Conservation (phyloP, 306 rosid species). For the Inga oerstediana region DNA sequence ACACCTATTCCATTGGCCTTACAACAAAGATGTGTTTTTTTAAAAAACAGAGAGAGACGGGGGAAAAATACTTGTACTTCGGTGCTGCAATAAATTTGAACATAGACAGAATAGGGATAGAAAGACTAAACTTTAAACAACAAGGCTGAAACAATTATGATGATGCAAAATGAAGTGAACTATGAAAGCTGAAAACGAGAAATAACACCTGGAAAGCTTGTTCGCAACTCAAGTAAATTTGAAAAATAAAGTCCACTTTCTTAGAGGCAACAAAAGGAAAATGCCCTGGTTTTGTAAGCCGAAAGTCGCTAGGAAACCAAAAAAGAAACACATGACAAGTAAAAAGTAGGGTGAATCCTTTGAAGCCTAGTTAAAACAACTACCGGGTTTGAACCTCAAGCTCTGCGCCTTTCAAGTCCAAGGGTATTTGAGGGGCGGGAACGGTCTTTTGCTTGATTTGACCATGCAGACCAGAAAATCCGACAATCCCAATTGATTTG, state of each 20-base stretch:
- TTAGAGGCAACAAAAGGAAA: neutral
- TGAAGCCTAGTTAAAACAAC: conserved; percentile 2
- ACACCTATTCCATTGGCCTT: neutral
- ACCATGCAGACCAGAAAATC: conserved; percentile 41
- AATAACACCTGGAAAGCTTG: neutral
- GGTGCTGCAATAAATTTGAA: neutral
- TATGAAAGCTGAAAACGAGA: neutral
- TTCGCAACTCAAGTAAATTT: neutral
- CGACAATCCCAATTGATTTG: conserved; percentile 34
- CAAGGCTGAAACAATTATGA: neutral
- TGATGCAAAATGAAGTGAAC: neutral
- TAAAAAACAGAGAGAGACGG: no score
- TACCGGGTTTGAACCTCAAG: conserved; percentile 67
- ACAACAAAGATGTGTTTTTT: neutral
- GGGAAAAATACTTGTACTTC: neutral
- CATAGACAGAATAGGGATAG: neutral
- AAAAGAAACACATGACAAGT: neutral
- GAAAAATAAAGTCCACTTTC: neutral
- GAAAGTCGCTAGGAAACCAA: neutral
- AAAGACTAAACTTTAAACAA: neutral
- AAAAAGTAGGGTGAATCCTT: neutral
- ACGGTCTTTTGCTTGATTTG: conserved; percentile 34
- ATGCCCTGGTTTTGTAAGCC: neutral
- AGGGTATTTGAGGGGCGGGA: conserved; percentile 22
- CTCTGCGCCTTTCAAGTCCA: conserved; percentile 33